phyloP scores from a whole-genome alignment of 257 asterid genomes.

The Lantana camara region DNA sequence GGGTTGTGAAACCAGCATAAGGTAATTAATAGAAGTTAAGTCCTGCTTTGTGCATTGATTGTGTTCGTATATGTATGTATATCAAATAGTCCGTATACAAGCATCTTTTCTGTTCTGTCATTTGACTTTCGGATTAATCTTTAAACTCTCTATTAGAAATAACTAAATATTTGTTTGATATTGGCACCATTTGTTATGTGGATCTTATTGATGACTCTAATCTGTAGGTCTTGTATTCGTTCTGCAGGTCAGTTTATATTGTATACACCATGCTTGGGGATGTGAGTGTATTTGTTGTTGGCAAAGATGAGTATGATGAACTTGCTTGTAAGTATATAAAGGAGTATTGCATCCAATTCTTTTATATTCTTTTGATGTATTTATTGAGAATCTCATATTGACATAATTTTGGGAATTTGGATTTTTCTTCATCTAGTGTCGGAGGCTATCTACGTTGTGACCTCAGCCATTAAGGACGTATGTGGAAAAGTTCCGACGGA shows the following conservation, averaged over 20 bases:
- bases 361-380: background rate
- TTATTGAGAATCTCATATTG: background rate
- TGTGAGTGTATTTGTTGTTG: slow-evolving; percentile 85
- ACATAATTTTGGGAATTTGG: background rate
- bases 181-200: too few relatives aligned
- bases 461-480: slow-evolving; percentile 91
- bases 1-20: background rate
- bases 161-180: too few relatives aligned
- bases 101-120: too few relatives aligned
- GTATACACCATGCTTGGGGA: slow-evolving; percentile 94
- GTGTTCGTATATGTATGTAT: too few relatives aligned
- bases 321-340: slow-evolving; percentile 85
- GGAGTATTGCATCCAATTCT: too few relatives aligned
- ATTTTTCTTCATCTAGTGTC: slow-evolving; percentile 54
- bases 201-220: too few relatives aligned
- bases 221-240: too few relatives aligned
- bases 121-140: too few relatives aligned
- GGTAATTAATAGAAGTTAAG: background rate
- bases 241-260: slow-evolving; percentile 79
- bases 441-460: slow-evolving; percentile 84
- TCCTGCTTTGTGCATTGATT: too few relatives aligned
- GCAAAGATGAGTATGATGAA: slow-evolving; percentile 97
- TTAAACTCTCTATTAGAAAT: too few relatives aligned
- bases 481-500: slow-evolving; percentile 93
- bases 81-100: too few relatives aligned